Evolutionary conservation across 2,329 filamentous ascomycete genomes (phyloP), one percentile per base, ranked within the genome.

Genomic region (Claviceps sp.): DNA sequence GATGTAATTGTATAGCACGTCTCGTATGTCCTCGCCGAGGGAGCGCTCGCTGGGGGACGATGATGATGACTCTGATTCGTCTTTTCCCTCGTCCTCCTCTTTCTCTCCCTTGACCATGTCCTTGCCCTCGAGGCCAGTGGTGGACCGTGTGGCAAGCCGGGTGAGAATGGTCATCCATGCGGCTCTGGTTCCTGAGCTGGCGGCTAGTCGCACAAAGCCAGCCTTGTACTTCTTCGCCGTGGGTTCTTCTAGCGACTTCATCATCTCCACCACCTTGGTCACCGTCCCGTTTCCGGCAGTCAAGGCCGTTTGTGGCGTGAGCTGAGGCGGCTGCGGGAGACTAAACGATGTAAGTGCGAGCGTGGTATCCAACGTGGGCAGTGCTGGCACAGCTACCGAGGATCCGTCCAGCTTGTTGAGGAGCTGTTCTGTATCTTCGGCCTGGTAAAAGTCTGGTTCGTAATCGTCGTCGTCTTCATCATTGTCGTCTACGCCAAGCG

Each of bases 91-190:
- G 38, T 87, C 81, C 0, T 61, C 69, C 39, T 74, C 73, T 58
- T 86, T 80, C 59, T 87, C 82, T 0, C 73, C 68, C 57, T 86
- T 83, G 57, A 83, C 65, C 0, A 67, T 56, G 11, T 65, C 29
- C 9, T 34, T 61, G 29, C 78, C 77, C 49, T 88, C 84, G 3
- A 95, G 74, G 2, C 85, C 85, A 23, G 81, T 79, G 13, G 80
- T 77, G 22, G 88, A 79, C 39, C 91, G 79, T 3, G 90, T 95
- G 13, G 90, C 91, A 46, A 97, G 71, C 47, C 93, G 82, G 42
- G 86, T 85, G 52, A 97, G 76, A 20, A 97, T 80, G 0, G 88
- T 93, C 58, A 95, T 79, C 90, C 91, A 97, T 0, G 89, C 86
- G 56, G 96, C 90, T 55, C 85, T 78, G 60, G 91, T 88, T 59